Conservation (phyloP, 2,329 filamentous ascomycete genomes). For the Zopfia rhizophila region DNA sequence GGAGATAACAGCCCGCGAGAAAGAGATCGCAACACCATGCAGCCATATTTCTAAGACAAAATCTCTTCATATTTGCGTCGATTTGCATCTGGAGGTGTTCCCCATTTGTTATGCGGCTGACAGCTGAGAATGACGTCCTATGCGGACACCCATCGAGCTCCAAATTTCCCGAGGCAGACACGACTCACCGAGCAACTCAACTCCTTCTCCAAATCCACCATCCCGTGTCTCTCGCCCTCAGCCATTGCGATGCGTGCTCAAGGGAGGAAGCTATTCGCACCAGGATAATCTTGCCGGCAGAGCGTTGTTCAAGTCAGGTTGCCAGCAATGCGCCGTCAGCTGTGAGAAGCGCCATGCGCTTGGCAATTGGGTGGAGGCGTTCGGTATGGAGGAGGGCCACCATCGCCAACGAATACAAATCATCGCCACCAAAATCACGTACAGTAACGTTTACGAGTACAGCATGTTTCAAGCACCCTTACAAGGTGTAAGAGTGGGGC, state of each 20-base stretch:
- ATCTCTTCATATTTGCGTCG: too few species aligned
- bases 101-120: too few species aligned
- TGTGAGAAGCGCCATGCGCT: slow-evolving; percentile 25
- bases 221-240: slow-evolving; percentile 47
- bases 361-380: slow-evolving; percentile 16
- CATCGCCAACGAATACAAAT: slow-evolving; percentile 26
- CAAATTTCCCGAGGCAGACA: background rate
- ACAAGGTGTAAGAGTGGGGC: too few species aligned
- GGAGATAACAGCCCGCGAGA: too few species aligned
- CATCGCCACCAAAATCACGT: too few species aligned
- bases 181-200: slow-evolving; percentile 88
- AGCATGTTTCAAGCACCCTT: too few species aligned
- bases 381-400: background rate
- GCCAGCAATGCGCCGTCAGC: slow-evolving; percentile 31
- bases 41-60: too few species aligned
- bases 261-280: slow-evolving; percentile 9
- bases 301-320: slow-evolving; percentile 8
- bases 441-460: too few species aligned
- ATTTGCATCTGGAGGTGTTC: too few species aligned
- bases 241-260: slow-evolving; percentile 39
- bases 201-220: slow-evolving; percentile 86
- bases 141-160: too few species aligned
- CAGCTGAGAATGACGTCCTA: too few species aligned
- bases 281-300: slow-evolving; percentile 18
- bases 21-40: too few species aligned